Base-by-base conservation (phyloP, 495 filamentous ascomycete genomes). In the Talaromyces wortmannii region DNA sequence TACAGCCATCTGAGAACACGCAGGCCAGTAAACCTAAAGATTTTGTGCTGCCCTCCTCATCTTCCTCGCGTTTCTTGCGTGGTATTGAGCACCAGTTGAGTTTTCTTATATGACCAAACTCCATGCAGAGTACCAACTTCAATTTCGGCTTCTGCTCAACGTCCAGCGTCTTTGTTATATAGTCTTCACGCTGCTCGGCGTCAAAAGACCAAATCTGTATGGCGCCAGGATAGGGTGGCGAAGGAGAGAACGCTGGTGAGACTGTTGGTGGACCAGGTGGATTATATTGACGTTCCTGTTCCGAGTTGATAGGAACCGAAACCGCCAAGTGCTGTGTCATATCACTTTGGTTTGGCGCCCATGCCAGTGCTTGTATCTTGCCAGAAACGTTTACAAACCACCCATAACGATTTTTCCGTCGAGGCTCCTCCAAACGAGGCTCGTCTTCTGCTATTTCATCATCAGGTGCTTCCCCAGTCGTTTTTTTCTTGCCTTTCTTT, bases 61-160 rank as follows among this genome's bases (percentile, higher is more conserved):
- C 70, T 45, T 70, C 61, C 2, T 68, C 65, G 45, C 66, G 63
- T 16, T 59, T 57, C 49, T 60, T 61, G 53, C 74, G 70, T 6
- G 69, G 67, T 60, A 82, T 68, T 31, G 80, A 83, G 59, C 85
- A 88, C 83, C 84, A 89, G 50, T 78, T 69, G 16, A 89, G 70
- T n/a, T 74, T 70, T 52, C 74, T 76, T 12, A 83, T 60, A 52
- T 78, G 68, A 4, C 84, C 86, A 83, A 85, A 89, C 6, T 83
- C 71, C 4, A 80, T 78, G 60, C 84, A 88, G 16, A 87, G 57
- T 4, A 78, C 73, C n/a, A 78, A 61, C 45, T 64, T 70, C 52
- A 82, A 63, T 48, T 57, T 61, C 12, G 80, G 78, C 31, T 64
- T 55, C 45, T 17, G 58, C 13, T 56, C 55, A 57, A 73, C 67